Percentiles rank a stretch among this genome's conserved stretches.
Evolutionary conservation across 345 rosid genomes (phyloP).

Genomic region (Nasturtium officinale): DNA sequence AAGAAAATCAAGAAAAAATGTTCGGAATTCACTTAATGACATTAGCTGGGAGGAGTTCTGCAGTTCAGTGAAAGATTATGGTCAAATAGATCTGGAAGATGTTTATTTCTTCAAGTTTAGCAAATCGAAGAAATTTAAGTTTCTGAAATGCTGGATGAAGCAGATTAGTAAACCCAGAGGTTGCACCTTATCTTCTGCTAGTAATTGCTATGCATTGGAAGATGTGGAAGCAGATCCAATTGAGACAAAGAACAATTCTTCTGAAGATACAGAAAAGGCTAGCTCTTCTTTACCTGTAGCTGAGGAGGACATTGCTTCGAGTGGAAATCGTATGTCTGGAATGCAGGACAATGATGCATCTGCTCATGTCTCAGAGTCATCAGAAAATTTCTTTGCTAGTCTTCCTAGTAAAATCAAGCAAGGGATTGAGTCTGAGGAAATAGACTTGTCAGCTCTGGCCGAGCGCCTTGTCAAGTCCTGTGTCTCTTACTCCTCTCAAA

Average conservation of each 20-base stretch:
- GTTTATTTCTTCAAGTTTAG: conserved; percentile 54
- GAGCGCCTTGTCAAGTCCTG: conserved; percentile 73
- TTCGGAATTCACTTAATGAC: conserved; percentile 46
- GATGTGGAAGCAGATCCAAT: conserved; percentile 47
- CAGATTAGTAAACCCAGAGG: conserved; percentile 58
- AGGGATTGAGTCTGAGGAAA: conserved; percentile 77
- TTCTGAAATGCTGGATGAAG: conserved; percentile 92
- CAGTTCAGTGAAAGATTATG: conserved; percentile 54
- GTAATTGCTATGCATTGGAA: conserved; percentile 36
- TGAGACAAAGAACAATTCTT: conserved; percentile 42
- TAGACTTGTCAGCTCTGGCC: conserved; percentile 76
- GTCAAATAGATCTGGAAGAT: conserved; percentile 61
- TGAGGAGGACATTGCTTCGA: conserved; percentile 61
- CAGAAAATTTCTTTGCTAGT: conserved; percentile 58
- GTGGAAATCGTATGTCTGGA: conserved; percentile 52
- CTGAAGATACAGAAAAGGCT: conserved; percentile 57
- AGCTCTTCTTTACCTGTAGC: conserved; percentile 58
- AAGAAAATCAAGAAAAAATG: conserved; percentile 49
- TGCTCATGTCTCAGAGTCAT: conserved; percentile 51
- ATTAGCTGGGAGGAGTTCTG: conserved; percentile 65
- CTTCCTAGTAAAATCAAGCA: conserved; percentile 65
- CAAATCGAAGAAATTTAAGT: conserved; percentile 74
- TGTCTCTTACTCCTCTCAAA: conserved; percentile 61
- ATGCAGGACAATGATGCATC: conserved; percentile 55
- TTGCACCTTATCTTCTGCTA: conserved; percentile 39